A percentile compares a stretch with the other conserved stretches of the same genome.
phyloP scores from a whole-genome alignment of 2,329 filamentous ascomycete species.

The Didymella exigua region DNA sequence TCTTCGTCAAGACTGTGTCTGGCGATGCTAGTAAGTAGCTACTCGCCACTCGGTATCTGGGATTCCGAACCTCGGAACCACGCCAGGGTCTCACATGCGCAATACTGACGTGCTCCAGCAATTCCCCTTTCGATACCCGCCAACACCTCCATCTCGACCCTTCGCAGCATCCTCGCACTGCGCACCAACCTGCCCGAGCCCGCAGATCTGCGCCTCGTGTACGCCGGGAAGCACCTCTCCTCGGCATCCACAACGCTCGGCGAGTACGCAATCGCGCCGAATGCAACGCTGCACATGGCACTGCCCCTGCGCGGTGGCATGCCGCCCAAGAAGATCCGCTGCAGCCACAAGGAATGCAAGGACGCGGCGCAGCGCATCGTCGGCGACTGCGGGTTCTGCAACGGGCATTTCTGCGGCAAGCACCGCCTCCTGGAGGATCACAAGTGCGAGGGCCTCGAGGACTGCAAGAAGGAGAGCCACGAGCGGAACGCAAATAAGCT shows the following conservation, averaged over 20 bases:
- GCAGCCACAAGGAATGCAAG: slow-evolving; percentile 88
- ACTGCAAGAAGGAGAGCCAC: slow-evolving; percentile 97
- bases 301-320: slow-evolving; percentile 62
- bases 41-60: slow-evolving; percentile 3
- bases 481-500: slow-evolving; percentile 92
- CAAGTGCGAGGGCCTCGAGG: slow-evolving; percentile 88
- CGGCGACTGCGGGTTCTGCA: slow-evolving; percentile 94
- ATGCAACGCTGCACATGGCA: slow-evolving; percentile 60
- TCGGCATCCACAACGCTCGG: slow-evolving; percentile 52
- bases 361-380: slow-evolving; percentile 89
- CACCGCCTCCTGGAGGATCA: slow-evolving; percentile 94
- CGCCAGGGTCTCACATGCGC: slow-evolving; percentile 5
- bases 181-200: slow-evolving; percentile 59
- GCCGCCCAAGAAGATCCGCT: slow-evolving; percentile 79
- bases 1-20: slow-evolving; percentile 65
- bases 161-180: slow-evolving; percentile 62
- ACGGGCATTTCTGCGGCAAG: slow-evolving; percentile 91
- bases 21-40: slow-evolving; percentile 59
- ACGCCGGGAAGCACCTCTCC: slow-evolving; percentile 63
- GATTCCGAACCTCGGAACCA: slow-evolving; percentile 26
- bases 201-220: slow-evolving; percentile 60
- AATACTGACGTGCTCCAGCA: slow-evolving; percentile 50
- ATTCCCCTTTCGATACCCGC: slow-evolving; percentile 62
- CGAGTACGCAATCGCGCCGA: slow-evolving; percentile 55
- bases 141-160: slow-evolving; percentile 60